These are phyloP conservation scores for Phoma herbarum DNA, from an alignment of 2,329 filamentous ascomycete genomes.

Conservation along the genomic window DNA sequence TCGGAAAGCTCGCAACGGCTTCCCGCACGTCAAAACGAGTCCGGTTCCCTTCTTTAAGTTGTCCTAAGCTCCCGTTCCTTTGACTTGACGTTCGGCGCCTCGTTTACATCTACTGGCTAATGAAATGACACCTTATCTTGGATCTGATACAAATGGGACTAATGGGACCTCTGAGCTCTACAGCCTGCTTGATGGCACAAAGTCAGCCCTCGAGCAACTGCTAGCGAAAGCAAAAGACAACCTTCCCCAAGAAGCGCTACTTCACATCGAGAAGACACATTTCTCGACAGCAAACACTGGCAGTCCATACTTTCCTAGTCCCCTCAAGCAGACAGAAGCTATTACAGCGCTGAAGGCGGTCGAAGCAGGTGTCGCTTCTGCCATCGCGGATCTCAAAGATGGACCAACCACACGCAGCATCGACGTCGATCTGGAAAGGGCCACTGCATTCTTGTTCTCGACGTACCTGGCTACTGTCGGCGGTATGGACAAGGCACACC, in stretches of 20 bases:
- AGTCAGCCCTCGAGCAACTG: constrained; percentile 43
- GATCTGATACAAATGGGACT: constrained; percentile 20
- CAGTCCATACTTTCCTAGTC: constrained; percentile 54
- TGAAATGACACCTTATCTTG: constrained; percentile 43
- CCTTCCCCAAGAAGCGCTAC: constrained; percentile 45
- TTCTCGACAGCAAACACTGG: constrained; percentile 52
- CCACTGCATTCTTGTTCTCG: constrained; percentile 66
- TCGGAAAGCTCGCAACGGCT: constrained; percentile 24
- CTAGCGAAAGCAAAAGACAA: constrained; percentile 44
- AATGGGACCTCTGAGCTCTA: constrained; percentile 30
- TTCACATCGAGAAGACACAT: constrained; percentile 39
- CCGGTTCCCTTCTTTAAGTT: constrained; percentile 15
- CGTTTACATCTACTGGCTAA: constrained; percentile 2
- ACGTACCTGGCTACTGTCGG: constrained; percentile 66
- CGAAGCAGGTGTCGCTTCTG: constrained; percentile 67
- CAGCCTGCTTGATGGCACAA: constrained; percentile 47
- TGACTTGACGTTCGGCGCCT: constrained; percentile 5
- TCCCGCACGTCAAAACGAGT: constrained; percentile 23
- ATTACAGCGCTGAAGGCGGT: constrained; percentile 66
- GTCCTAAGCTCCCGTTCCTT: constrained; percentile 3
- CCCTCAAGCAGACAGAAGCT: constrained; percentile 63
- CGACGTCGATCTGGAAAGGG: constrained; percentile 62
- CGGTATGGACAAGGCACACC: constrained; percentile 56
- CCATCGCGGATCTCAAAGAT: constrained; percentile 65
- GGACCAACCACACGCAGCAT: constrained; percentile 56